Percentiles rank a stretch among this genome's conserved stretches.
These are phyloP conservation scores for Euphorbia tirucalli DNA, from an alignment of 345 rosid genomes.

Conservation along the genomic window DNA sequence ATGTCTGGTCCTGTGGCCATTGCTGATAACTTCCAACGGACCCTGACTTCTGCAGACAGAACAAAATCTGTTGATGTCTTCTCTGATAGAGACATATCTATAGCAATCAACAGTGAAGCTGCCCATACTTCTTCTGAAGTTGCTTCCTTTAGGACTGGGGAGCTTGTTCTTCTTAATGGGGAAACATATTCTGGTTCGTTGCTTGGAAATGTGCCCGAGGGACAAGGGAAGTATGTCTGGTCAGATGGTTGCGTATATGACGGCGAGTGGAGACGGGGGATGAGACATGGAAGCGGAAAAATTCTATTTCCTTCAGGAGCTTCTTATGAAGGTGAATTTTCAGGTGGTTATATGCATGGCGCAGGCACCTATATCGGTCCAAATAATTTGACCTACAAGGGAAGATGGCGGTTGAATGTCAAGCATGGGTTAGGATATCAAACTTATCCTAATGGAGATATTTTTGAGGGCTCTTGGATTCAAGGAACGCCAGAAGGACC, in stretches of 20 bases:
- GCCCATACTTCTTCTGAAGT: constrained; percentile 46
- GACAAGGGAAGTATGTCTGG: constrained; percentile 85
- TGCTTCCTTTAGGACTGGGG: constrained; percentile 61
- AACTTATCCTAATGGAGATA: constrained; percentile 68
- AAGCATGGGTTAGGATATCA: constrained; percentile 93
- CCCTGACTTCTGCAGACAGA: constrained; percentile 59
- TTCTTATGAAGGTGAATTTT: constrained; percentile 79
- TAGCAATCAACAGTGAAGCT: constrained; percentile 50
- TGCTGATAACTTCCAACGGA: constrained; percentile 43
- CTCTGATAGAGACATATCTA: constrained; percentile 40
- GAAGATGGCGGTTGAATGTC: constrained; percentile 87
- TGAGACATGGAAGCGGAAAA: constrained; percentile 83
- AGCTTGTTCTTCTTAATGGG: constrained; percentile 57
- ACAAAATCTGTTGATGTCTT: constrained; percentile 64
- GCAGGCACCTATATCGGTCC: constrained; percentile 58
- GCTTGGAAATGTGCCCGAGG: constrained; percentile 76
- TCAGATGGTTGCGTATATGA: constrained; percentile 65
- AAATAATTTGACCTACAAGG: constrained; percentile 58
- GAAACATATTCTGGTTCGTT: constrained; percentile 77
- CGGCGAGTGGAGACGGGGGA: constrained; percentile 93
- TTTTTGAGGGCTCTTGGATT: constrained; percentile 93
- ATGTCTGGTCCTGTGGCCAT: constrained; percentile 78
- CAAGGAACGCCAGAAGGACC: constrained; percentile 87
- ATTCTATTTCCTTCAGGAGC: constrained; percentile 74
- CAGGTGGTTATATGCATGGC: constrained; percentile 87